Evolutionary conservation across 208 protist genomes (phyloP), one percentile per base, ranked within the genome.

Genomic region (Sergeia podlipaevii): DNA sequence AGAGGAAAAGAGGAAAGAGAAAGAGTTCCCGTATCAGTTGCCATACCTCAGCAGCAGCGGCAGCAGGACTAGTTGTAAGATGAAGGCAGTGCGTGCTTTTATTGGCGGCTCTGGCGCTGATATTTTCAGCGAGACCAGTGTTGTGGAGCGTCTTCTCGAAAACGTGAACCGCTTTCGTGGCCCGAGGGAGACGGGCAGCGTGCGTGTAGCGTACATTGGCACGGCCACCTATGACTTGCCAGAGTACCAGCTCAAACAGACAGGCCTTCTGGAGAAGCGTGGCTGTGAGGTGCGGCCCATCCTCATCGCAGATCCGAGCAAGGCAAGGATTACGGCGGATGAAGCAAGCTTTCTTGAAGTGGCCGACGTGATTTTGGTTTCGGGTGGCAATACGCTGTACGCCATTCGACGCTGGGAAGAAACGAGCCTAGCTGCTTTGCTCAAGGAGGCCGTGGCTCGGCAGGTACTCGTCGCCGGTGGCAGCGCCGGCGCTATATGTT

Each of bases 301-400:
- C 20, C 30, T 57, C 27, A 70, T 93, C 3, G 86, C 85, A 7
- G 78, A 93, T 38, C 74, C 77, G 1, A 51, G 52, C 15, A 26
- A 30, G 24, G 56, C 58, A n/a, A 55, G 2, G 5, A 0, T 26
- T 17, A 65, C 71, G 6, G 52, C 65, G 29, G 55, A 24, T 10
- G 71, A 84, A 23, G 59, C 44, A 10, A 42, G 67, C 13, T 70
- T 82, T 26, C 37, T 85, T 11, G 29, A 57, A 15, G 21, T 47
- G 18, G 91, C 88, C 0, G 80, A 95, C 38, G 65, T 91, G 13
- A 49, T 97, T 32, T 41, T 97, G 15, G 79, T 92, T 3, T 86
- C 81, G 6, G 91, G 88, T 5, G 91, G 91, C 47, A 97, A 97
- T 69, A 95, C 83, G 7, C 82, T 97, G 27, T 97, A 84, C 56